Evolutionary conservation across 1,284 basidiomycete genomes (phyloP), one percentile per base, ranked within the genome.

Genomic region (Pseudozyma flocculosa): DNA sequence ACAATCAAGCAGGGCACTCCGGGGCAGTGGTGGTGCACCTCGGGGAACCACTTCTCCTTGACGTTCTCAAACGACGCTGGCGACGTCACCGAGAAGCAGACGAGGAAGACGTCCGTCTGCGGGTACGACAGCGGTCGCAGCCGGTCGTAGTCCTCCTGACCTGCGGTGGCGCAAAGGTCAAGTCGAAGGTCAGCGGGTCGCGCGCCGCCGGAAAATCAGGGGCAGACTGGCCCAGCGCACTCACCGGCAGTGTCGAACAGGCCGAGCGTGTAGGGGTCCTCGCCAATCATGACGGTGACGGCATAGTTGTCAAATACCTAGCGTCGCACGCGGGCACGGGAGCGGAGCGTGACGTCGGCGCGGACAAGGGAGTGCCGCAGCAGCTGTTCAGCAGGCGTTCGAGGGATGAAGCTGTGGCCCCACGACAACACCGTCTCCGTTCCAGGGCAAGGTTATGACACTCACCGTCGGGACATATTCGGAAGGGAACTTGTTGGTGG

Each of bases 21-120:
- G n/a, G 95, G 95, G 84, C 95, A 99, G 80, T 99, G 94, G 81
- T 98, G 94, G 80, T 93, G 92, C 46, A 98, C 94, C 82, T 99
- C 95, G 24, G 94, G 95, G 85, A 97, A 96, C 94, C 94, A 99
- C 81, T 99, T 99, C 82, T 98, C 94, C 85, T 95, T 97, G 75
- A 99, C 94, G 88, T 99, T 98, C 81, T 99, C 94, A 78, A 96
- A 99, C 48, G 92, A 96, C 36, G 95, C 93, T 5, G 94, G 95
- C 22, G 90, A 94, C 30, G 93, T 96, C 68, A 99, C 95, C 77
- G 90, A 94, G 84, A 97, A 99, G 82, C 94, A 99, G 70, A 99
- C 93, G 53, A 99, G 85, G 85, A 99, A 98, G 52, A 98, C 94
- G 78, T 99, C 95, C 65, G 94, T 99, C 83, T 98, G 94, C 23